Evolutionary conservation across 1,284 basidiomycete genomes (phyloP).

Genomic region (Phellopilus nigrolimitatus): DNA sequence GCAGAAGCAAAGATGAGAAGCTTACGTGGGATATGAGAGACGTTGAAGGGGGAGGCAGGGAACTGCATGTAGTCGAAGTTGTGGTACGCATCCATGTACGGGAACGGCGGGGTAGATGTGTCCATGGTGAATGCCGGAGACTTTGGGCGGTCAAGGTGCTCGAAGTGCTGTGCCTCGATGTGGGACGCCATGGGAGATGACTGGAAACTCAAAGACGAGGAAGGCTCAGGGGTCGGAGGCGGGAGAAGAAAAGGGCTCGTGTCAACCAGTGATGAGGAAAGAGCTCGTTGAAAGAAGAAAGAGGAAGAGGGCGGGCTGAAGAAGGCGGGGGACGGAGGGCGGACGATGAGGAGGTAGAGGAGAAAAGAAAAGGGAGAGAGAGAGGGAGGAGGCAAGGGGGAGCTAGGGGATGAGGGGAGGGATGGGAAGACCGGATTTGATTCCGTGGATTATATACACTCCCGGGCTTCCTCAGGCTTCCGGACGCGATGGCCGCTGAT

Average conservation of each 20-base stretch:
- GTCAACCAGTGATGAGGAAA: slow-evolving; percentile 48
- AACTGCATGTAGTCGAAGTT: slow-evolving; percentile 21
- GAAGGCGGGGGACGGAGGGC: slow-evolving; percentile 24
- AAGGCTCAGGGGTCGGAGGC: slow-evolving; percentile 46
- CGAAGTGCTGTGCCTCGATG: slow-evolving; percentile 19
- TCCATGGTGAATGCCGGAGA: slow-evolving; percentile 37
- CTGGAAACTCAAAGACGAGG: too few relatives aligned
- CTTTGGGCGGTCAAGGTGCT: slow-evolving; percentile 25
- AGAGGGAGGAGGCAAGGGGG: slow-evolving; percentile 29
- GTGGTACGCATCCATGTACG: slow-evolving; percentile 18
- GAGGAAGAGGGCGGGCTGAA: slow-evolving; percentile 32
- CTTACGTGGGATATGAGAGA: slow-evolving; percentile 41
- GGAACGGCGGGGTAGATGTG: slow-evolving; percentile 19
- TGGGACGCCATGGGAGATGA: slow-evolving; percentile 21
- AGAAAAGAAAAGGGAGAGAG: slow-evolving; percentile 22
- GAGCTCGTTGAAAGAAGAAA: slow-evolving; percentile 41
- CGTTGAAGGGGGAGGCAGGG: slow-evolving; percentile 19
- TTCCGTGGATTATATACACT: not conserved
- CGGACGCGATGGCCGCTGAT: slow-evolving; percentile 5
- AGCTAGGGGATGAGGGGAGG: slow-evolving; percentile 21
- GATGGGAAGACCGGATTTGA: slow-evolving; percentile 7
- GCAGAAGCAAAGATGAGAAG: slow-evolving; percentile 21
- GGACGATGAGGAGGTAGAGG: slow-evolving; percentile 25
- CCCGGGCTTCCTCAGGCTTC: not conserved
- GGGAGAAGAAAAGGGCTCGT: slow-evolving; percentile 52